phyloP scores from a whole-genome alignment of 2,329 filamentous ascomycete species.

The Trichophyton equinum region DNA sequence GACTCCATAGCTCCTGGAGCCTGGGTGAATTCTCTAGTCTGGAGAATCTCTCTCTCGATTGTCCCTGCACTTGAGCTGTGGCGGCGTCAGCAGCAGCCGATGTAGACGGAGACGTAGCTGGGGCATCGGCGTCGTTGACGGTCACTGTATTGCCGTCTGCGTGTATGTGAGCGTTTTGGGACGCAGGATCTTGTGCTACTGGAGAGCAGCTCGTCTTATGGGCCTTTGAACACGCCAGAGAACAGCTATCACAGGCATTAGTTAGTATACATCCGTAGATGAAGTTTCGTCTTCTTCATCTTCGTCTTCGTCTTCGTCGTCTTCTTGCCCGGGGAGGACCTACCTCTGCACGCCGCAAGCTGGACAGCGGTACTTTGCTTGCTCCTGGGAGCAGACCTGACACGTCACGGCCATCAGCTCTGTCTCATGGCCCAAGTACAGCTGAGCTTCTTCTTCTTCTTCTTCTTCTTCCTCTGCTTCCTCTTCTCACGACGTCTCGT shows the following conservation, averaged over 20 bases:
- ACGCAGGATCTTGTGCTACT: slow-evolving; percentile 10
- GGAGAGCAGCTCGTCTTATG: slow-evolving; percentile 34
- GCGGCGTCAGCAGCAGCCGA: not conserved
- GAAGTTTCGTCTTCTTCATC: not conserved
- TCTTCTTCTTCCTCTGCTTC: too few species aligned
- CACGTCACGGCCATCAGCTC: slow-evolving; percentile 14
- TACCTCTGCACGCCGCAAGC: slow-evolving; percentile 21
- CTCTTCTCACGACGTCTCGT: too few species aligned
- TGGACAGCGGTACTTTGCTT: slow-evolving; percentile 23
- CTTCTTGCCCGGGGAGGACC: not conserved
- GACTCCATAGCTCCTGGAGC: slow-evolving; percentile 27
- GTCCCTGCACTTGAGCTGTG: not conserved
- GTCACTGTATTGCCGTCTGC: not conserved
- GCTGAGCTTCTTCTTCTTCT: not conserved
- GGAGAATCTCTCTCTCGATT: slow-evolving; percentile 2
- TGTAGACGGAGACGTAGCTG: too few species aligned
- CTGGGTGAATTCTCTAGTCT: slow-evolving; percentile 20
- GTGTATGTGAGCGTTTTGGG: too few species aligned
- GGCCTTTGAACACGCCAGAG: slow-evolving; percentile 33
- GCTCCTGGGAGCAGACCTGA: slow-evolving; percentile 19
- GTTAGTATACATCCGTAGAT: not conserved
- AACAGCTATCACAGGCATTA: slow-evolving; percentile 26
- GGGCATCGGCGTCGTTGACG: too few species aligned
- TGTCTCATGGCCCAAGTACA: not conserved
- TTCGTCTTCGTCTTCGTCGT: not conserved